phyloP scores from a whole-genome alignment of 2,329 filamentous ascomycete genomes.

The Fusarium nygamai region DNA sequence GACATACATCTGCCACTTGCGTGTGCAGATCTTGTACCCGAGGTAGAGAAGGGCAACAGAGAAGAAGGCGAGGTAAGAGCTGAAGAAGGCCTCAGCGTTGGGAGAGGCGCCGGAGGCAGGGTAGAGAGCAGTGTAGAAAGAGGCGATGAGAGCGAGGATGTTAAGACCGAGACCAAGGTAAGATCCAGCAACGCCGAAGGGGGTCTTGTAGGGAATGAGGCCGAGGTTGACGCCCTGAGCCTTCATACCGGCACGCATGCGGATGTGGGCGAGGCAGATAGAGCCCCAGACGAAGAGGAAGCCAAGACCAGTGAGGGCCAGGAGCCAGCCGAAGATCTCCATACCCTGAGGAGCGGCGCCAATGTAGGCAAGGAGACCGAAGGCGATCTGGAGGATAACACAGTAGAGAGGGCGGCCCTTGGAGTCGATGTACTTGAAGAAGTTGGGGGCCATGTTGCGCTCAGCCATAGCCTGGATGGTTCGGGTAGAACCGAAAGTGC shows the following conservation, averaged over 20 bases:
- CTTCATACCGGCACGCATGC: slow-evolving; percentile 83
- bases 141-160: slow-evolving; percentile 78
- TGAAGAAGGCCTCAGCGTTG: slow-evolving; percentile 75
- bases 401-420: slow-evolving; percentile 81
- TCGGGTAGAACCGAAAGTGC: slow-evolving; percentile 90
- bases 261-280: slow-evolving; percentile 89
- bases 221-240: slow-evolving; percentile 72
- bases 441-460: slow-evolving; percentile 80
- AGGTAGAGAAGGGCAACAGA: slow-evolving; percentile 75
- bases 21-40: slow-evolving; percentile 78
- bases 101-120: slow-evolving; percentile 71
- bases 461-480: slow-evolving; percentile 91
- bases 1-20: slow-evolving; percentile 68
- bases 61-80: slow-evolving; percentile 74
- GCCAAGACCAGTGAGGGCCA: slow-evolving; percentile 78
- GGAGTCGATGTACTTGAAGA: slow-evolving; percentile 84
- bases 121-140: slow-evolving; percentile 76
- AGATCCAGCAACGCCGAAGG: slow-evolving; percentile 82
- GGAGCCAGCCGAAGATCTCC: slow-evolving; percentile 82
- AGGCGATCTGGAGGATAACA: slow-evolving; percentile 71
- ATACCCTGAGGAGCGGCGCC: slow-evolving; percentile 69
- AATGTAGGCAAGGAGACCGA: slow-evolving; percentile 83
- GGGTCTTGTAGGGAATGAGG: slow-evolving; percentile 83
- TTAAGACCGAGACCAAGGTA: slow-evolving; percentile 84
- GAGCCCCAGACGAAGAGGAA: slow-evolving; percentile 84